Conservation (phyloP, 345 rosid species). For the Citrus unshiu region DNA sequence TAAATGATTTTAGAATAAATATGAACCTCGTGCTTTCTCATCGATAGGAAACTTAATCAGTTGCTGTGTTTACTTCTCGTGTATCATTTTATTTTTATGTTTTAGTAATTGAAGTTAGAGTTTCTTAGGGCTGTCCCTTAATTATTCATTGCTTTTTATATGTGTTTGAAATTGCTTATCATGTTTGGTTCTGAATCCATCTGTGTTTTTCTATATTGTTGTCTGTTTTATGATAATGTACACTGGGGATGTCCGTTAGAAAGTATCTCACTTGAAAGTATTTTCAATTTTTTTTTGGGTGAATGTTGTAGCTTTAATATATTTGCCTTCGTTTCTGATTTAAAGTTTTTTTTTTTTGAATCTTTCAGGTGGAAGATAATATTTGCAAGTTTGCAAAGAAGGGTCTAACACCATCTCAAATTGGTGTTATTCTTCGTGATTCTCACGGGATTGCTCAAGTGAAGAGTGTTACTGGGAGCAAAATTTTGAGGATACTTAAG, state of each 20-base stretch:
- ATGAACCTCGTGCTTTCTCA: not conserved
- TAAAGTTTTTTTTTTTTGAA: not conserved
- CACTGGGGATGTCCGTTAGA: not conserved
- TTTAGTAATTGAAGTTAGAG: not conserved
- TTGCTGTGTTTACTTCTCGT: not conserved
- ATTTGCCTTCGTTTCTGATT: not conserved
- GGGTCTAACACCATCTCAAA: conserved; percentile 71
- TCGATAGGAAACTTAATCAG: no score
- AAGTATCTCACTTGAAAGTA: not conserved
- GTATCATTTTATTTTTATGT: not conserved
- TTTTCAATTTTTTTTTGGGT: no score
- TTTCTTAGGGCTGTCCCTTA: not conserved
- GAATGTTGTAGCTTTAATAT: not conserved
- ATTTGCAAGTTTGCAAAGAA: conserved; percentile 80
- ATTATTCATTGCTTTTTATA: not conserved
- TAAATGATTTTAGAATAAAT: not conserved
- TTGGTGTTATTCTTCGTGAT: conserved; percentile 72
- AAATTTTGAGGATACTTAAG: conserved; percentile 58
- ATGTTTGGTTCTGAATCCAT: not conserved
- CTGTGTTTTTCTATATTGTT: not conserved
- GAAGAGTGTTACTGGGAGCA: conserved; percentile 62
- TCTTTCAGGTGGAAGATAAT: conserved; percentile 47
- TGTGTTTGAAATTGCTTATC: not conserved
- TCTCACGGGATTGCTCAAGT: conserved; percentile 73
- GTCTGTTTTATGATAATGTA: not conserved